Conservation (phyloP, 1,284 basidiomycete genomes). For the Chondrostereum purpureum region DNA sequence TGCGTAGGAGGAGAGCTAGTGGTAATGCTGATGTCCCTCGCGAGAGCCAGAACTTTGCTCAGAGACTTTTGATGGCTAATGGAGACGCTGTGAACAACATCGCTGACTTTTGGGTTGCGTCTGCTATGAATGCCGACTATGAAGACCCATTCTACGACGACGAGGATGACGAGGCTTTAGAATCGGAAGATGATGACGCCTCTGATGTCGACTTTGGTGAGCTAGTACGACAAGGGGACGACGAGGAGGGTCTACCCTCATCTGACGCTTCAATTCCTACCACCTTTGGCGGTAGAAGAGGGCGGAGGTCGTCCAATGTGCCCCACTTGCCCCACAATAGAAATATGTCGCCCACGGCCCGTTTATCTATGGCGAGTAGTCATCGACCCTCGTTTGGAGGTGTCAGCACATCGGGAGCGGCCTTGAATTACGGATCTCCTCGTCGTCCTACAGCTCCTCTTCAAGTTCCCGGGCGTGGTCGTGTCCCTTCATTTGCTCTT, state of each 20-base stretch:
- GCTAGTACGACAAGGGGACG: conserved; percentile 26
- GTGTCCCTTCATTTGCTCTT: conserved; percentile 26
- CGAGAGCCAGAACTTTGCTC: conserved; percentile 66
- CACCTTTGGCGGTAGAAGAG: conserved; percentile 15
- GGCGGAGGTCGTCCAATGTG: conserved; percentile 16
- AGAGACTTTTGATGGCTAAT: conserved; percentile 86
- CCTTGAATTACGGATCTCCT: conserved; percentile 19
- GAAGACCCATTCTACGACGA: conserved; percentile 53
- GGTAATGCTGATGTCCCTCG: conserved; percentile 38
- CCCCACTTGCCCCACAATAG: conserved; percentile 4
- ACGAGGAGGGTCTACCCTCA: conserved; percentile 11
- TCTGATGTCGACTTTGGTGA: conserved; percentile 26
- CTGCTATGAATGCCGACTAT: conserved; percentile 79
- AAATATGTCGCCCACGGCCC: too few relatives aligned
- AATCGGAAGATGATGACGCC: conserved; percentile 33
- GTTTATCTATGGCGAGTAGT: background rate
- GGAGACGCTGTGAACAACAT: conserved; percentile 86
- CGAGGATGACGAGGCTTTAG: conserved; percentile 40
- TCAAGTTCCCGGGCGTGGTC: conserved; percentile 19
- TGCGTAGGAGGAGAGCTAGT: conserved; percentile 39
- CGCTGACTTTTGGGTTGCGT: conserved; percentile 89
- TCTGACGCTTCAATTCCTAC: conserved; percentile 1
- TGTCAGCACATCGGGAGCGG: conserved; percentile 12
- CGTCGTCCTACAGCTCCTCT: conserved; percentile 26
- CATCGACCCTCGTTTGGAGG: background rate